Base-by-base conservation (phyloP, 345 rosid species). In the Dipteronia sinensis region DNA sequence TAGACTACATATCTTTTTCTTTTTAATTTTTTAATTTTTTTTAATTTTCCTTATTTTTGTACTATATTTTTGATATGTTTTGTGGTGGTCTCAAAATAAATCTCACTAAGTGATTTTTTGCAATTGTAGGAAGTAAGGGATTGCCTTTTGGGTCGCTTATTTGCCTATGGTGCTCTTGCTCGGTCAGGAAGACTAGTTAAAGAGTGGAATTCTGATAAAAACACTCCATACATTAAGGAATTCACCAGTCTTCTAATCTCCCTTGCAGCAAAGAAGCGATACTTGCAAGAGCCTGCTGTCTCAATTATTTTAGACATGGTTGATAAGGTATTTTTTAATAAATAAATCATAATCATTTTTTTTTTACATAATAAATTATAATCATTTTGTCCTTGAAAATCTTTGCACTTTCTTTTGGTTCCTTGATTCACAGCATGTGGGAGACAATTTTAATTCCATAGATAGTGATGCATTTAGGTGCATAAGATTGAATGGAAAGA, bases 221-320 rank as follows among this genome's bases (percentile, higher is more conserved):
- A 81, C 55, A 87, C 90, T 47, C 85, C 79, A 65, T 68, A 80
- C 10, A 82, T 96, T 73, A 92, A 86, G 82, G 95, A 93, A 70
- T 91, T 91, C 79, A 89, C 85, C 61, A 66, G 85, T 73, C 82
- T 75, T 81, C 84, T 96, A 71, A 81, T 93, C 71, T 83, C 91
- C 31, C 93, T 96, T 72, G 91, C 97, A 27, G 83, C 87, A 19
- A 92, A 92, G 83, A 94, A 91, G 80, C 83, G 91, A 63, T 96
- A 96, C 86, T 83, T 96, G 90, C 98, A 90, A 80, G 99, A 96
- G 87, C 93, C 99, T 76, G 91, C 91, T 73, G 92, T 90, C 75
- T 83, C 84, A 34, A 59, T 94, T 87, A 85, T 92, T 82, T 79
- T 96, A 73, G 90, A 91, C 64, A 75, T 94, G 84, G 87, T 90